Conservation (phyloP, 2,329 filamentous ascomycete genomes). For the Calonectria henricotiae region DNA sequence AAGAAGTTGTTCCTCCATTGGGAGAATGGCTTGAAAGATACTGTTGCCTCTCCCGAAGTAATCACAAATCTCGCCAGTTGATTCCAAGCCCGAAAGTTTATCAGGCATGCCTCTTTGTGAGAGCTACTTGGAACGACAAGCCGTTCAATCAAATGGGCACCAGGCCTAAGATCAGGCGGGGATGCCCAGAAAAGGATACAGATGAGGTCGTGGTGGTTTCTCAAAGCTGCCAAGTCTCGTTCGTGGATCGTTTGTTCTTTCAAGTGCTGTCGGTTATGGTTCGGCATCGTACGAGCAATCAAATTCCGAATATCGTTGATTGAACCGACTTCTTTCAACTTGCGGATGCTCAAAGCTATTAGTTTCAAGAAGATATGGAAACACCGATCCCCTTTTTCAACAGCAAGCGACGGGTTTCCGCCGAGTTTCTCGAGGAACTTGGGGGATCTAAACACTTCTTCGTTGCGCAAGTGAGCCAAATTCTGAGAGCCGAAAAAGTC, state of each 20-base stretch:
- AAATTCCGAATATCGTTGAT: conserved; percentile 75
- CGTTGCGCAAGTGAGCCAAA: conserved; percentile 76
- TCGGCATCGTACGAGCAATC: conserved; percentile 75
- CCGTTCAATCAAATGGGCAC: conserved; percentile 70
- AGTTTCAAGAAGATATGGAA: conserved; percentile 80
- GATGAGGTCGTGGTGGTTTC: conserved; percentile 80
- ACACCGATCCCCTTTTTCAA: conserved; percentile 73
- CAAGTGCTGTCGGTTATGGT: conserved; percentile 76
- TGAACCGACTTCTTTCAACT: conserved; percentile 65
- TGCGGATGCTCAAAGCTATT: conserved; percentile 71
- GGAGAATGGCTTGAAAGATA: conserved; percentile 65
- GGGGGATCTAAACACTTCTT: conserved; percentile 75
- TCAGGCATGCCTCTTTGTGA: conserved; percentile 78
- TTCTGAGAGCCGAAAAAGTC: conserved; percentile 78
- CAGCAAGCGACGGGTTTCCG: conserved; percentile 63
- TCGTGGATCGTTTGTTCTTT: conserved; percentile 75
- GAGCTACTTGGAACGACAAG: conserved; percentile 74
- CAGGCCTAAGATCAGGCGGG: conserved; percentile 70
- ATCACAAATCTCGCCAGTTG: conserved; percentile 75
- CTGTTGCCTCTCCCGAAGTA: conserved; percentile 63
- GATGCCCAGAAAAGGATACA: conserved; percentile 78
- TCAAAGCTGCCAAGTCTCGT: conserved; percentile 75
- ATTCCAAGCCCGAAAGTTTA: conserved; percentile 76
- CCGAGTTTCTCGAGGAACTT: conserved; percentile 73
- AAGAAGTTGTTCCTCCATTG: conserved; percentile 73